Base-by-base conservation (phyloP, 768 basidiomycete species). In the Trametes cingulata region DNA sequence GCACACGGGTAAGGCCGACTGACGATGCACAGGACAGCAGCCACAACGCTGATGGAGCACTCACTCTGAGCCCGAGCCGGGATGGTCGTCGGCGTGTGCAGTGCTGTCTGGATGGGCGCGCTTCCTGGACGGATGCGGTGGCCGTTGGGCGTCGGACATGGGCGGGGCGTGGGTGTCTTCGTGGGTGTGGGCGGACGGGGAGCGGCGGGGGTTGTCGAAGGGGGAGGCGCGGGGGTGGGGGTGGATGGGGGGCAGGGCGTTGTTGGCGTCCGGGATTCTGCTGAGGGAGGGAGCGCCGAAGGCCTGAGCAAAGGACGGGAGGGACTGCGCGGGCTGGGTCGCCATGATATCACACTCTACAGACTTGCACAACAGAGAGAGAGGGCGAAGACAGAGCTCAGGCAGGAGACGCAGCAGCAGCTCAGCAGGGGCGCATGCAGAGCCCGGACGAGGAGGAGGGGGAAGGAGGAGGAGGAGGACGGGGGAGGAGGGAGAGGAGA, bases 301-400 rank as follows among this genome's bases (percentile, higher is more conserved):
- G 0, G 90, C 83, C 75, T 88, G 86, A 1, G 86, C 85, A 73
- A 92, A 92, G 42, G 90, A 88, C 40, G 90, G 90, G 39, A 92
- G 83, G 10, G 88, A 86, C 71, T 85, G 86, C 61, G 77, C 74
- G 61, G 75, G 72, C 66, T 78, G 80, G 42, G 78, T 76, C 47
- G 77, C 76, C 73, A 81, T 75, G 80, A 77, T 80, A 81, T 81
- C 57, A 42, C 50, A 48, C 46, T 49, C 36, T 24, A 14, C 19
- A 15, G 13, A 10, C 33, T 51, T 49, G 52, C 15, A 47, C 25
- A 60, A 41, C 29, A 57, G 53, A 59, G 27, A 48, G 51, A 27
- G 51, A 2, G 33, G 36, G 54, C 19, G 39, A 37, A 55, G 46
- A 51, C 46, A 35, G 22, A 2, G 15, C 36, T 51, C 36, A 37